Base-by-base conservation (phyloP, 2,329 filamentous ascomycete genomes). In the Fusarium camptoceras region DNA sequence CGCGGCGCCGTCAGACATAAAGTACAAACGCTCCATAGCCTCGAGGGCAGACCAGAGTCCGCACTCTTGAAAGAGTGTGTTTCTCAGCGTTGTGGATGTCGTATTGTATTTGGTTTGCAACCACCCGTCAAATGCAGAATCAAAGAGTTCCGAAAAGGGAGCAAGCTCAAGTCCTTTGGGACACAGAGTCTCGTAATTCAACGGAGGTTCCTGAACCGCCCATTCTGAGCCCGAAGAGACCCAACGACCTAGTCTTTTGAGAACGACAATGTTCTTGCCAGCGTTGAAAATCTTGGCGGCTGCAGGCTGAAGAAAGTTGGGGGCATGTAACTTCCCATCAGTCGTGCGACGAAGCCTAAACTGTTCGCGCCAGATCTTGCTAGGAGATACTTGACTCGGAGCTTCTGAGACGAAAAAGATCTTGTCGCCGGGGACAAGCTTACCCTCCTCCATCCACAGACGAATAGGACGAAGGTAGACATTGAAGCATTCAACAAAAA, bases 231-330 rank as follows among this genome's bases (percentile, higher is more conserved):
- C 77, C 59, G 73, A 75, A 49, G 79, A 73, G 50, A 82, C 77
- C 64, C 86, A 83, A 58, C 86, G 83, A 42, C 89, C 88, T 14
- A 97, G 83, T 49, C 91, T 87, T 64, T 90, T 91, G n/a, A 98
- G 81, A 46, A 98, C 91, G 2, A 96, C 88, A 58, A 96, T 90
- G 73, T 92, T 97, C 79, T 98, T 98, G 1, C 95, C 95, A 3
- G 93, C 91, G 2, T 91, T 94, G 74, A 97, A 95, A 39, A 98
- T 93, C 66, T 90, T 92, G 25, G 83, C 81, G 1, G 88, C 89
- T 3, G 90, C 87, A 4, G 90, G 86, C 41, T 90, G 88, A 7
- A 98, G 84, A 70, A 97, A 98, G 5, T 82, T 85, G 0, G 95
- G 94, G 0, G 91, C 90, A 72, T 91, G 89, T 2, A 94, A 78